Conservation (phyloP, 78 protist genomes). For the Speleostelium caveatum region DNA sequence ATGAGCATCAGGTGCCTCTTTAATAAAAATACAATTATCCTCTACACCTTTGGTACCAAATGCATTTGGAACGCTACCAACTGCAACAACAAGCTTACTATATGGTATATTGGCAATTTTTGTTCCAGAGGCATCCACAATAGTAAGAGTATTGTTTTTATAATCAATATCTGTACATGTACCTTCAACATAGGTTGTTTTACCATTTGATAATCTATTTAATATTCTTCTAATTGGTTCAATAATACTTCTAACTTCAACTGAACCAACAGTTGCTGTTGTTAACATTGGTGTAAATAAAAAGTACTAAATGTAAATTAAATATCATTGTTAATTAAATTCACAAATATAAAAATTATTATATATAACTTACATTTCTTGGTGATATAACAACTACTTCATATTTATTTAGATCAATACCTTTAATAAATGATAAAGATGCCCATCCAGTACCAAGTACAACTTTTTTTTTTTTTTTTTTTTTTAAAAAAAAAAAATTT, state of each 20-base stretch:
- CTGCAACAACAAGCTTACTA: constrained; percentile 86
- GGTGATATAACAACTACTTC: constrained; percentile 76
- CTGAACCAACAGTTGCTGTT: constrained; percentile 52
- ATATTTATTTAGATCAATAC: constrained; percentile 50
- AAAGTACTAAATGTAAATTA: constrained; percentile 12
- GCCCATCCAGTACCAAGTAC: constrained; percentile 82
- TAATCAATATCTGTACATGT: constrained; percentile 57
- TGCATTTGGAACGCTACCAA: constrained; percentile 86
- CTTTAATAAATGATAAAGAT: constrained; percentile 52
- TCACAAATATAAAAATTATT: not conserved
- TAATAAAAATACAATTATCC: constrained; percentile 83
- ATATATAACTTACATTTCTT: not conserved
- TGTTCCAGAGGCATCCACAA: not conserved
- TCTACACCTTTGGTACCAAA: constrained; percentile 86
- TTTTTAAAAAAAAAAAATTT: too few species aligned
- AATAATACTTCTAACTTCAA: constrained; percentile 64
- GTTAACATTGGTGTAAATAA: constrained; percentile 76
- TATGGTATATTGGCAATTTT: constrained; percentile 42
- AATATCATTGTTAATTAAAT: too few species aligned
- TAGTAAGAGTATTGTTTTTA: constrained; percentile 7
- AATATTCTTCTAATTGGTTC: constrained; percentile 78
- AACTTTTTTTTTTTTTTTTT: constrained; percentile 58
- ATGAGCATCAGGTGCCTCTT: constrained; percentile 82
- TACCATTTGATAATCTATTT: not conserved
- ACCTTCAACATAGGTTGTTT: constrained; percentile 43